Evolutionary conservation across 345 rosid species (phyloP).

Genomic region (Crucihimalaya himalaica): DNA sequence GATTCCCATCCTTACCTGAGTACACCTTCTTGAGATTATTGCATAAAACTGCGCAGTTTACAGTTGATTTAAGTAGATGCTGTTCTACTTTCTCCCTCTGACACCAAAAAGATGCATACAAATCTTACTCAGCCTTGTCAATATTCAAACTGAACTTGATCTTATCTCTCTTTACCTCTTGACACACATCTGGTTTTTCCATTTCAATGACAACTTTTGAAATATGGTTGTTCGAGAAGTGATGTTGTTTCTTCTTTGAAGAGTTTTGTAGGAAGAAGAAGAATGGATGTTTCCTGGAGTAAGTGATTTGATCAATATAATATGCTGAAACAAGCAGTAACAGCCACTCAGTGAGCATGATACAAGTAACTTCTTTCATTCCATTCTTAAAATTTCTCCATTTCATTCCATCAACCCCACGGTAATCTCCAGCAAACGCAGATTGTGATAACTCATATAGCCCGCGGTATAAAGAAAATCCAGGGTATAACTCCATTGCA

Average conservation of each 20-base stretch:
- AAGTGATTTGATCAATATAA: constrained; percentile 64
- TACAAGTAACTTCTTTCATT: constrained; percentile 65
- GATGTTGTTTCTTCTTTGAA: constrained; percentile 43
- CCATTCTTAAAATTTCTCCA: constrained; percentile 75
- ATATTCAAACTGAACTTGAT: background rate
- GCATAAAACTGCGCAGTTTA: constrained; percentile 60
- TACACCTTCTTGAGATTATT: constrained; percentile 76
- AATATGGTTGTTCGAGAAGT: constrained; percentile 47
- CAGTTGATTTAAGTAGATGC: constrained; percentile 55
- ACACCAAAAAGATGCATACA: background rate
- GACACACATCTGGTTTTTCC: constrained; percentile 81
- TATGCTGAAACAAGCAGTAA: constrained; percentile 61
- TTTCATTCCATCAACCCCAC: constrained; percentile 72
- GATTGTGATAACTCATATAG: constrained; percentile 76
- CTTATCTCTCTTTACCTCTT: constrained; percentile 63
- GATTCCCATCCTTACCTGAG: constrained; percentile 85
- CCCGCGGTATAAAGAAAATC: constrained; percentile 87
- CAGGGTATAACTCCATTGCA: constrained; percentile 85
- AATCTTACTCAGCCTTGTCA: constrained; percentile 11
- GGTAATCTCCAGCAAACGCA: constrained; percentile 51
- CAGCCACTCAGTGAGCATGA: constrained; percentile 82
- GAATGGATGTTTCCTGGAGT: constrained; percentile 63
- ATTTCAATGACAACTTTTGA: constrained; percentile 73
- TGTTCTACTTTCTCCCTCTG: constrained; percentile 90
- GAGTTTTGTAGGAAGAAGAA: constrained; percentile 53